Evolutionary conservation across 805 yeast species (phyloP).

Genomic region (Yarrowia sp.): DNA sequence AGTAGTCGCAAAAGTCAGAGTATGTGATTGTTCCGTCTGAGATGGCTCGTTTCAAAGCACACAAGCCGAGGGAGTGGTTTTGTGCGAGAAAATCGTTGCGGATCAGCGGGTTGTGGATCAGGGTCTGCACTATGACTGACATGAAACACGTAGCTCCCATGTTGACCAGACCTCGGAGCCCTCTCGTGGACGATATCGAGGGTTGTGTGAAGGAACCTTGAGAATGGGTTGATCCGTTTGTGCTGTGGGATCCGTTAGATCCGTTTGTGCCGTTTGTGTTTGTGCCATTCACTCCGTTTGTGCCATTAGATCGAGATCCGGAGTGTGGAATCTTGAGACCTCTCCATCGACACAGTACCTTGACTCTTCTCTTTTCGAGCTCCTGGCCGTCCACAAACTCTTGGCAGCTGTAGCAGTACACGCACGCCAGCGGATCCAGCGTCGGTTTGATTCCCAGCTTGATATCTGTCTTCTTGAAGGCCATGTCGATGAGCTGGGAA

Average conservation of each 20-base stretch:
- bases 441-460: constrained; percentile 23
- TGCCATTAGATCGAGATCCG: neutral
- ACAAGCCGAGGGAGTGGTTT: constrained; percentile 64
- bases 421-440: constrained; percentile 41
- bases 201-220: neutral
- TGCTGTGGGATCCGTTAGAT: neutral
- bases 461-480: constrained; percentile 8
- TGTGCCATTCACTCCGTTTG: neutral
- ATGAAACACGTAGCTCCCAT: constrained; percentile 98
- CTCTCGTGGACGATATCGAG: constrained; percentile 59
- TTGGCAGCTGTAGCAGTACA: constrained; percentile 81
- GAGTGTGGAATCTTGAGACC: neutral
- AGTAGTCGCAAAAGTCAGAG: constrained; percentile 36
- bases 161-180: constrained; percentile 86
- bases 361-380: constrained; percentile 52
- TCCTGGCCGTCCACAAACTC: constrained; percentile 70
- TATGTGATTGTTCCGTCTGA: constrained; percentile 41
- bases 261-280: neutral
- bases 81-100: constrained; percentile 80
- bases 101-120: constrained; percentile 88
- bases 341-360: constrained; percentile 30
- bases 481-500: constrained; percentile 23
- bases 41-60: constrained; percentile 43
- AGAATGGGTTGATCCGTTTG: neutral
- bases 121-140: constrained; percentile 88